Base-by-base conservation (phyloP, 2,329 filamentous ascomycete species). In the Xylariomycetidae sp. region DNA sequence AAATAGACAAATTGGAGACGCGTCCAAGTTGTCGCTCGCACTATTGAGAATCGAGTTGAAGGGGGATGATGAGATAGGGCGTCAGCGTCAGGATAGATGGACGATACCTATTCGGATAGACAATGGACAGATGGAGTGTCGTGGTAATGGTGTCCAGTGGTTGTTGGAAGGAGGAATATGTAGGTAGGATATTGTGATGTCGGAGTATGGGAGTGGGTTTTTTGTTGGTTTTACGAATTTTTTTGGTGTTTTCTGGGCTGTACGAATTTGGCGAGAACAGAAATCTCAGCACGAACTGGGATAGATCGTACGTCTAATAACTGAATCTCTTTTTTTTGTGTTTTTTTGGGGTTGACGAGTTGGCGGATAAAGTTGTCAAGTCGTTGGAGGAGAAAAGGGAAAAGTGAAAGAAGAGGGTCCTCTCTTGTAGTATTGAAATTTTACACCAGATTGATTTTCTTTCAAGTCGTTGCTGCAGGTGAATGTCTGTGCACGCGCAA, bases 151-250 rank as follows among this genome's bases (percentile, higher is more conserved):
- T n/a, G n/a, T n/a, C n/a, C n/a, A n/a, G n/a, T n/a, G n/a, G n/a
- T n/a, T n/a, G n/a, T n/a, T n/a, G n/a, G 34, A 35, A 26, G 16
- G 37, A 34, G 36, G 33, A 31, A 37, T 25, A 26, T 39, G 16
- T 38, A 31, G 33, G 33, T 25, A 30, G n/a, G n/a, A n/a, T n/a
- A n/a, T n/a, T 37, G 36, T 16, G 26, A 23, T 22, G 20, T 15
- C 16, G 28, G 34, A 37, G 35, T 30, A 35, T 38, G 36, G 35
- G 41, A 27, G 19, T 38, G 36, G 31, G 42, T 44, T 53, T 62
- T 67, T 68, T 74, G 65, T 65, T 57, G 55, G 59, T 60, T 63
- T 77, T 78, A 74, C 70, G 63, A 60, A 51, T 76, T 79, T 79
- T 78, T 78, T 77, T 70, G 61, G 54, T 63, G 62, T 61, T 63